Base-by-base conservation (phyloP, 441 rosid species). In the Erodium texanum region DNA sequence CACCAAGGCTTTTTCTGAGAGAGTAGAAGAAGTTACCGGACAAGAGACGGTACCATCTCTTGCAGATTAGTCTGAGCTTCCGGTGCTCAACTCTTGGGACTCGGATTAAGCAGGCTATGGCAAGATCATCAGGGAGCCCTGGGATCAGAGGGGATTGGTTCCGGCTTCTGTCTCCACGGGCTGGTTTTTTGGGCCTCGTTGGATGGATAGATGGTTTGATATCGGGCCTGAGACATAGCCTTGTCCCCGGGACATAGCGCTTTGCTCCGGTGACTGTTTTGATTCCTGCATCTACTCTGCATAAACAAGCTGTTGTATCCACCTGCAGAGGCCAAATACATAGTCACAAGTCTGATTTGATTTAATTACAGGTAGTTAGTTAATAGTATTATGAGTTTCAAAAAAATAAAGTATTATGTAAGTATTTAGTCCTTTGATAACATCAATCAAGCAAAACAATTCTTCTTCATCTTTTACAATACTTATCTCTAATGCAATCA, bases 161-260 rank as follows among this genome's bases (percentile, higher is more conserved):
- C 66, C 82, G 71, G 71, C 66, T 84, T 74, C 84, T 77, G 72
- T 80, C 82, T 58, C 85, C 74, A 7, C 82, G 82, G 8, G 77
- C 23, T 10, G 78, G 76, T 71, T 27, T 27, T 27, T 73, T 80
- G 68, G 20, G 74, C 67, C 81, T 75, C 22, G 89, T 80, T 38
- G 92, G 92, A 70, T 84, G 87, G 73, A 84, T 80, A 22, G 87
- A 84, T 58, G 83, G 82, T 71, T 84, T 84, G 62, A 84, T 84
- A 56, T 78, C 82, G 11, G 87, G 87, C 69, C 68, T 85, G 64
- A 84, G 85, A 75, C 87, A 84, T 19, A 76, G 78, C 77, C 67
- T 84, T 61, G 87, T 43, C 34, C 87, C 84, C 32, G 87, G 85
- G 8, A 84, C 85, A 66, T 73, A 81, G 72, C 70, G 82, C 71